Conservation (phyloP, 108 stramenopile genomes). For the Fistulifera solaris region DNA sequence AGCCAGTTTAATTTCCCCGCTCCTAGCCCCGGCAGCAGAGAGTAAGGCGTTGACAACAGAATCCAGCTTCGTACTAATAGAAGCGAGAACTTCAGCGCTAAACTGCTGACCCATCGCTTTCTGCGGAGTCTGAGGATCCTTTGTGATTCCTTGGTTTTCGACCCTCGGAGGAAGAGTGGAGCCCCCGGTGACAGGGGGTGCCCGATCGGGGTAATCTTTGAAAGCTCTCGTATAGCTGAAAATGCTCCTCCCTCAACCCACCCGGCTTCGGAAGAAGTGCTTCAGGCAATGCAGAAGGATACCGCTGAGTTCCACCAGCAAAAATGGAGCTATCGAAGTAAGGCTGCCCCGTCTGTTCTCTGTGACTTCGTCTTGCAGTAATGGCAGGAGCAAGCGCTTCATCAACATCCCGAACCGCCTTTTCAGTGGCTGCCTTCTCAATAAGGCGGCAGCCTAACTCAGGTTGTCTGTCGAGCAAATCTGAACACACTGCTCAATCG, state of each 20-base stretch:
- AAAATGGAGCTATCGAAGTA: conserved; percentile 95
- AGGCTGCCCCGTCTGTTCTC: conserved; percentile 81
- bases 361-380: conserved; percentile 60
- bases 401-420: conserved; percentile 94
- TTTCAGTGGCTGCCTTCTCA: conserved; percentile 98
- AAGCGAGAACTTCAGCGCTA: conserved; percentile 59
- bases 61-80: conserved; percentile 69
- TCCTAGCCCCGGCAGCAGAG: conserved; percentile 68
- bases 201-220: conserved; percentile 78
- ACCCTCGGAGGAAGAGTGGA: not conserved
- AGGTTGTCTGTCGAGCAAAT: conserved; percentile 93
- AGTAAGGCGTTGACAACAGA: conserved; percentile 63
- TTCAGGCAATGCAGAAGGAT: conserved; percentile 90
- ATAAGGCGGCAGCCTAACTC: conserved; percentile 95
- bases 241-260: conserved; percentile 83
- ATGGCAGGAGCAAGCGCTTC: conserved; percentile 71
- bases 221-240: conserved; percentile 96
- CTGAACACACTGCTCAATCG: conserved; percentile 89
- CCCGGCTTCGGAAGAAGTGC: conserved; percentile 87
- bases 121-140: not conserved
- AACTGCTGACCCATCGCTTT: conserved; percentile 19
- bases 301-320: conserved; percentile 65
- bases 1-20: conserved; percentile 70
- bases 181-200: conserved; percentile 7
- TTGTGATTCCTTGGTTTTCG: no score